Base-by-base conservation (phyloP, 2,329 filamentous ascomycete genomes). In the Diaporthe capsici region DNA sequence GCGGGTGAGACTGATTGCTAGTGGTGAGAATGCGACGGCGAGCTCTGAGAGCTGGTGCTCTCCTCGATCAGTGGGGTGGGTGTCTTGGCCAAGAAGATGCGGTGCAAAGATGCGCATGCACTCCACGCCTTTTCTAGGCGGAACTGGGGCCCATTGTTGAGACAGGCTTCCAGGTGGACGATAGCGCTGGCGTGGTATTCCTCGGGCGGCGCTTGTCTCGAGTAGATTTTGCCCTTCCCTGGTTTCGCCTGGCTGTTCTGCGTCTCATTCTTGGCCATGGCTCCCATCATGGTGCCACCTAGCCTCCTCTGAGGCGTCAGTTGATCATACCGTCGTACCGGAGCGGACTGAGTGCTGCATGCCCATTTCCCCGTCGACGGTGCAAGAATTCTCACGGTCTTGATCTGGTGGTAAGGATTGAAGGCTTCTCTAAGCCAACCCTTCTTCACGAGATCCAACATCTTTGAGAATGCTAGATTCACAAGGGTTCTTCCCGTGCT, bases 161-260 rank as follows among this genome's bases (percentile, higher is more conserved):
- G 87, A 81, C 97, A 98, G 10, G 93, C 92, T 82, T 98, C 96
- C 9, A 98, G 88, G 82, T 98, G 95, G 25, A 97, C 91, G 79
- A 98, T 97, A n/a, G 97, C 96, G 73, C 95, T 97, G 2, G 96
- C 96, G 83, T 98, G 96, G 82, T 98, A 98, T 83, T 98, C 95
- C 82, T 98, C 96, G 0, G 96, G 95, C 82, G 97, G 95, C 78
- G 92, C 85, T 87, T 91, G 87, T 78, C 86, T 86, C 42, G 82
- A 83, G 47, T 82, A 81, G 70, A 73, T 67, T 42, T 81, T 80
- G 17, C 80, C 80, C 75, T 78, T 80, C 71, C 74, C 76, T 6
- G 74, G 67, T 49, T 77, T 76, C 28, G 74, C 75, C 34, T 72
- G 60, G 61, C 75, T 75, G n/a, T 77, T 76, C 12, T 72, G 74